Evolutionary conservation across 1,284 basidiomycete species (phyloP).

Genomic region (Pseudozyma sp.): DNA sequence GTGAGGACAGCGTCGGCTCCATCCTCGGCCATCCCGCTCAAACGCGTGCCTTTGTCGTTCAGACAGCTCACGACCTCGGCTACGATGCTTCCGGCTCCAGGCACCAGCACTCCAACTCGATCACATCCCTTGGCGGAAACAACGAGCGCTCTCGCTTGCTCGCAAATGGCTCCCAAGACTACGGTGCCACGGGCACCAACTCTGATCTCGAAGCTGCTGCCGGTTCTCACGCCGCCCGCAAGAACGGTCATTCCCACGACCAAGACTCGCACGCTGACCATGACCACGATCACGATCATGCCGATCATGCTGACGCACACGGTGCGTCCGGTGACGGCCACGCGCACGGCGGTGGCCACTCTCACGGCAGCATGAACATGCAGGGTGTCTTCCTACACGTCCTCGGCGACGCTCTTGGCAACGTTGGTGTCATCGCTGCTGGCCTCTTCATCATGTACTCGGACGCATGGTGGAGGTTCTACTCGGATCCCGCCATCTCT

Average conservation of each 20-base stretch:
- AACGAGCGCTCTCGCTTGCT: constrained; percentile 34
- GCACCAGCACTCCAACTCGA: constrained; percentile 36
- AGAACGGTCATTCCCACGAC: constrained; percentile 47
- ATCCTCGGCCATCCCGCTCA: constrained; percentile 88
- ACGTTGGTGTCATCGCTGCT: constrained; percentile 95
- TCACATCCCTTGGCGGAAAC: constrained; percentile 22
- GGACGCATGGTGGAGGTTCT: constrained; percentile 73
- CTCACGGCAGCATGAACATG: constrained; percentile 92
- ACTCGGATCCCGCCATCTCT: constrained; percentile 93
- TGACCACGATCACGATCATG: constrained; percentile 44
- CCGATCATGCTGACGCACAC: constrained; percentile 60
- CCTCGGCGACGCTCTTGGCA: constrained; percentile 91
- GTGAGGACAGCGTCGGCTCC: constrained; percentile 51
- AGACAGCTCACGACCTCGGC: constrained; percentile 82
- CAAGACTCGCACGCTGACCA: constrained; percentile 42
- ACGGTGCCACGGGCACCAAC: constrained; percentile 37
- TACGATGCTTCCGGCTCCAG: constrained; percentile 53
- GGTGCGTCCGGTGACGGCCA: constrained; percentile 71
- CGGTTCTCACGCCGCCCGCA: constrained; percentile 33
- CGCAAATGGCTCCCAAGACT: constrained; percentile 31
- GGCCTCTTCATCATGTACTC: constrained; percentile 74
- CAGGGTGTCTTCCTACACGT: constrained; percentile 92
- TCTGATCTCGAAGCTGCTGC: constrained; percentile 50
- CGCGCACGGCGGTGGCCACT: constrained; percentile 72
- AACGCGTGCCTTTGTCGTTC: constrained; percentile 86